Conservation (phyloP, 345 rosid genomes). For the Linum trigynum region DNA sequence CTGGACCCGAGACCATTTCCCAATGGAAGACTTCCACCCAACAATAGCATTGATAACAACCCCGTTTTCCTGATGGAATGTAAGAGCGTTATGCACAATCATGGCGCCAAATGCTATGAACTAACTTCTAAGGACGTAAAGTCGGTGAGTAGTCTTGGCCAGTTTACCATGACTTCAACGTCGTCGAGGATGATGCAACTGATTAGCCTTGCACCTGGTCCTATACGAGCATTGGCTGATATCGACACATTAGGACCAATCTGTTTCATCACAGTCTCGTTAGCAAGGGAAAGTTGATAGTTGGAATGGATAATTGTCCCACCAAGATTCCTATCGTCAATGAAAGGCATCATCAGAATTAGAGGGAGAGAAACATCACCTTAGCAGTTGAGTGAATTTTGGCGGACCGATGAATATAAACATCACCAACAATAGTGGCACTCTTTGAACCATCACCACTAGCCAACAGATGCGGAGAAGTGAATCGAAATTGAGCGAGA, state of each 20-base stretch:
- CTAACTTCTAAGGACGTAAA: neutral
- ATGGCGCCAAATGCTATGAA: too few relatives aligned
- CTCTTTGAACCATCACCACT: conserved; percentile 44
- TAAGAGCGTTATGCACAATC: neutral
- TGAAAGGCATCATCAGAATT: too few relatives aligned
- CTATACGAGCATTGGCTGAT: conserved; percentile 86
- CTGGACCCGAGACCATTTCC: conserved; percentile 84
- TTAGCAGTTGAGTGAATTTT: conserved; percentile 80
- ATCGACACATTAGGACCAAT: conserved; percentile 89
- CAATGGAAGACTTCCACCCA: conserved; percentile 80
- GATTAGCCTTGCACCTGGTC: conserved; percentile 86
- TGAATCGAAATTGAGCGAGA: conserved; percentile 47
- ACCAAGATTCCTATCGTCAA: too few relatives aligned
- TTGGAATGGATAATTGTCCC: too few relatives aligned
- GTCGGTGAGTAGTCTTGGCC: neutral
- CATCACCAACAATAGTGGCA: conserved; percentile 55
- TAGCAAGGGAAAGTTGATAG: neutral
- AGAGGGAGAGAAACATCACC: conserved; percentile 23
- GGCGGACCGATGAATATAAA: conserved; percentile 72
- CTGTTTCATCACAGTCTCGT: conserved; percentile 27
- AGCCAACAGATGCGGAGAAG: conserved; percentile 52
- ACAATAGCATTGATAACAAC: conserved; percentile 60
- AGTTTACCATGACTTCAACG: conserved; percentile 55
- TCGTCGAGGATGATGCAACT: conserved; percentile 70
- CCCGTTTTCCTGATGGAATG: conserved; percentile 55